phyloP scores from a whole-genome alignment of 352 stramenopile species.

The Pythium apleroticum region DNA sequence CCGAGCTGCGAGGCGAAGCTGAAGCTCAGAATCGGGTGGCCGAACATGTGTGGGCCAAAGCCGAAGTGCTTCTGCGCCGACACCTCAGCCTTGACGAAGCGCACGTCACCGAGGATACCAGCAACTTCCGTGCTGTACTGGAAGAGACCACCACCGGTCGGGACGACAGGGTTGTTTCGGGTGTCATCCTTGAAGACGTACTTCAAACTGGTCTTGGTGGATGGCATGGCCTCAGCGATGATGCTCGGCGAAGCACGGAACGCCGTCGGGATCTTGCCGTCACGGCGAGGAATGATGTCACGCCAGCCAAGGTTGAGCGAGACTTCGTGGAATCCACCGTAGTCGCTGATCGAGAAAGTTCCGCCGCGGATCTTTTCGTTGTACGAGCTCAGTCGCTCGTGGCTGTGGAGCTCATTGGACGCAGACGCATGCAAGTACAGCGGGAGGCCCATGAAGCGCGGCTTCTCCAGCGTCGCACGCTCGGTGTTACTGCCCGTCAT shows the following conservation, averaged over 20 bases:
- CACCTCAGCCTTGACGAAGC: conserved; percentile 88
- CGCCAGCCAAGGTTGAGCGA: conserved; percentile 85
- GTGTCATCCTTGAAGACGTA: conserved; percentile 92
- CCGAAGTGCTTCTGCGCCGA: conserved; percentile 82
- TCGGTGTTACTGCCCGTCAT: conserved; percentile 86
- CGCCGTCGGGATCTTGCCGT: conserved; percentile 82
- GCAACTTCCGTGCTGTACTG: conserved; percentile 88
- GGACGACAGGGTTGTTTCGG: conserved; percentile 86
- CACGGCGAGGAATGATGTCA: conserved; percentile 83
- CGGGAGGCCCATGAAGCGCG: conserved; percentile 80
- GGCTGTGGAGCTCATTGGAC: conserved; percentile 85
- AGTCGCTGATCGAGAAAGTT: conserved; percentile 85
- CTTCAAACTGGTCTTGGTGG: conserved; percentile 91
- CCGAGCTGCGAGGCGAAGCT: conserved; percentile 78
- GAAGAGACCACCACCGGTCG: conserved; percentile 86
- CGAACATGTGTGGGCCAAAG: conserved; percentile 62
- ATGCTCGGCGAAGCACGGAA: conserved; percentile 90
- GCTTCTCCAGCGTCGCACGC: conserved; percentile 84
- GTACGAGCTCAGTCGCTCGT: conserved; percentile 88
- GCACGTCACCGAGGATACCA: conserved; percentile 83
- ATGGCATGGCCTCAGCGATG: conserved; percentile 87
- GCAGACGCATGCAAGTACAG: conserved; percentile 75
- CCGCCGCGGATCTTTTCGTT: conserved; percentile 85
- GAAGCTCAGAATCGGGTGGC: conserved; percentile 77
- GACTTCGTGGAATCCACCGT: conserved; percentile 82